Percentiles rank a stretch among this genome's conserved stretches.
Conservation (phyloP, 1,284 basidiomycete genomes). For the Pyrrhoderma lamaoense region DNA sequence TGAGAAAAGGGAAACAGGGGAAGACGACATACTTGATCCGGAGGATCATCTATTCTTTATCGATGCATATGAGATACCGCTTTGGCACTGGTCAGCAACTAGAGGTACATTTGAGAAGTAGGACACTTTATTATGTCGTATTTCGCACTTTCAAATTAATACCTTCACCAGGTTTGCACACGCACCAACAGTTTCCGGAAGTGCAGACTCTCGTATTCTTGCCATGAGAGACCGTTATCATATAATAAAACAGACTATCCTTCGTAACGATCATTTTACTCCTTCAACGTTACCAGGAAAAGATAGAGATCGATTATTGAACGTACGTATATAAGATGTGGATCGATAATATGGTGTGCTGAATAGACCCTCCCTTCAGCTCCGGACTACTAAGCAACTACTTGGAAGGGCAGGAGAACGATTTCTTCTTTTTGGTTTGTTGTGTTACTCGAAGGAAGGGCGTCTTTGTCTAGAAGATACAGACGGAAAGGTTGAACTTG, state of each 20-base stretch:
- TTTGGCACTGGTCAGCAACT: slow-evolving; percentile 83
- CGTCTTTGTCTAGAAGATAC: slow-evolving; percentile 88
- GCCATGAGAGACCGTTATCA: slow-evolving; percentile 79
- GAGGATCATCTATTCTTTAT: slow-evolving; percentile 81
- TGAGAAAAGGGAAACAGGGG: slow-evolving; percentile 43
- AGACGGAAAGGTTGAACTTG: slow-evolving; percentile 86
- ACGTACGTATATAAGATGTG: slow-evolving; percentile 45
- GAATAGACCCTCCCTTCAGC: too few relatives aligned
- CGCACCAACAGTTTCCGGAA: slow-evolving; percentile 63
- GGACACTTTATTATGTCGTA: too few relatives aligned
- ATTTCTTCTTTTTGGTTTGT: slow-evolving; percentile 92
- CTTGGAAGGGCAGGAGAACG: slow-evolving; percentile 86
- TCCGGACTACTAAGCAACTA: slow-evolving; percentile 94
- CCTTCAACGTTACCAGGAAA: slow-evolving; percentile 86
- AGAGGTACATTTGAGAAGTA: slow-evolving; percentile 82
- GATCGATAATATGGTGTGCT: too few relatives aligned
- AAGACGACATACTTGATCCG: slow-evolving; percentile 68
- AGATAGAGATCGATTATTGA: slow-evolving; percentile 79
- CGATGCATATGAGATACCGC: slow-evolving; percentile 91
- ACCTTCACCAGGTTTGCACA: slow-evolving; percentile 35
- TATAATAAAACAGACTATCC: slow-evolving; percentile 83
- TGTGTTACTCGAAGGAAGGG: slow-evolving; percentile 85
- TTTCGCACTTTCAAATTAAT: slow-evolving; percentile 1
- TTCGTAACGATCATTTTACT: slow-evolving; percentile 94
- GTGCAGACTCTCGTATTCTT: slow-evolving; percentile 69